Evolutionary conservation across 148 eudicot species (phyloP), one percentile per base, ranked within the genome.

Genomic region (Rhododendron simsii): DNA sequence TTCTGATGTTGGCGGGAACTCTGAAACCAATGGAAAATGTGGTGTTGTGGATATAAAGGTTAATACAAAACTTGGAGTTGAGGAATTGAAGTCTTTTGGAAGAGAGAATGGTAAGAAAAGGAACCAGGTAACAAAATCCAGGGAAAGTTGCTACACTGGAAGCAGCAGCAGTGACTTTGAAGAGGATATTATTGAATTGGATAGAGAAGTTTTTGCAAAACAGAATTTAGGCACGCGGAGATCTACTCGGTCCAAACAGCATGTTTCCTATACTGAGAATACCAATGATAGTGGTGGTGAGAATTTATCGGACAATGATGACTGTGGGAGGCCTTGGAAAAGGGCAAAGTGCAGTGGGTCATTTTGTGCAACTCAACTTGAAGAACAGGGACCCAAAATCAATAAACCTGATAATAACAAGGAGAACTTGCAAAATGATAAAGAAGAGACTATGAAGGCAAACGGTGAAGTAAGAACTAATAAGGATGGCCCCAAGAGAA

Each of bases 211-310:
- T 48, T 14, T 28, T 4, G 37, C 82, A 47, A 80, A 80, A 80
- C 82, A 48, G 61, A 80, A 48, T 48, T 80, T 48, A 28, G 82
- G 61, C 15, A n/a, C 61, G 16, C 82, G 82, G 39, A 80, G 82
- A 50, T 92, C 94, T 16, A 73, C 83, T 53, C 89, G 92, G 87
- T 89, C 78, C 44, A 92, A 89, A 86, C 75, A 85, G 44, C 86
- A 81, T 71, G 88, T 90, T 28, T 92, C 93, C 28, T 89, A 89
- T 84, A 81, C 82, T 61, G 92, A 90, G 83, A 84, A 85, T 30
- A 33, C 39, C 14, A 71, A 71, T 33, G 41, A 71, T 33, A 35
- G 76, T 12, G 41, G 16, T 71, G 41, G 20, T 71, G 76, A 71
- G 41, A 71, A 71, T 85, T 85, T 61, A 14, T 87, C 85, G 69